Evolutionary conservation across 169 alveolate species (phyloP).

Genomic region (Cryptosporidium felis): DNA sequence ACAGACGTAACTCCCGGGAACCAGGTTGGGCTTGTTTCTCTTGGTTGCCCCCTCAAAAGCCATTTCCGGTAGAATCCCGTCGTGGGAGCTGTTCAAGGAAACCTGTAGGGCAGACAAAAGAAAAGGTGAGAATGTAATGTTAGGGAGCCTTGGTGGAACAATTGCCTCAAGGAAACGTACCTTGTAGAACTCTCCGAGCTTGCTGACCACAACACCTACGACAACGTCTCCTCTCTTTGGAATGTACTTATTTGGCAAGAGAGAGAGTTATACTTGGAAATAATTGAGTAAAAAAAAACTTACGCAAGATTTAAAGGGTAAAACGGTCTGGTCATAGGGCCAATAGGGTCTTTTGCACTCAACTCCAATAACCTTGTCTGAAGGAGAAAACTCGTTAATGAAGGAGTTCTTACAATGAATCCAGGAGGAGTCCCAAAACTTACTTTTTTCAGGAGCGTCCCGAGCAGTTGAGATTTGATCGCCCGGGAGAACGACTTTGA

Average conservation of each 20-base stretch:
- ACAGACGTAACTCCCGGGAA: constrained; percentile 10
- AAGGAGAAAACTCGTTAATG: too few species aligned
- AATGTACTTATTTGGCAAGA: constrained; percentile 10
- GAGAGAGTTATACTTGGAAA: neutral
- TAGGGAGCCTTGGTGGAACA: neutral
- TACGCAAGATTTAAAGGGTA: constrained; percentile 45
- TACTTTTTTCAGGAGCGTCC: neutral
- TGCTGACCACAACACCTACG: constrained; percentile 26
- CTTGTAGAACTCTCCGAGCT: constrained; percentile 46
- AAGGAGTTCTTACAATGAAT: too few species aligned
- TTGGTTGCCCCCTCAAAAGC: constrained; percentile 72
- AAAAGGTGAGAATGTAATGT: neutral
- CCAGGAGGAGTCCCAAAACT: too few species aligned
- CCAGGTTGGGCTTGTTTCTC: constrained; percentile 46
- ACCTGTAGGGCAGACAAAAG: too few species aligned
- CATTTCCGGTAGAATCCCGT: constrained; percentile 45
- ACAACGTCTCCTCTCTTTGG: constrained; percentile 59
- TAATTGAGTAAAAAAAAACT: constrained; percentile 2
- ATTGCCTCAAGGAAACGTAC: neutral
- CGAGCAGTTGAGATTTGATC: constrained; percentile 2
- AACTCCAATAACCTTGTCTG: constrained; percentile 33
- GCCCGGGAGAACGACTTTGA: constrained; percentile 41
- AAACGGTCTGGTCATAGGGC: constrained; percentile 31
- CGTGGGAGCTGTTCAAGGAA: constrained; percentile 17
- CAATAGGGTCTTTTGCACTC: constrained; percentile 49